Conservation (phyloP, 1,284 basidiomycete genomes). For the Ustilago hordei region DNA sequence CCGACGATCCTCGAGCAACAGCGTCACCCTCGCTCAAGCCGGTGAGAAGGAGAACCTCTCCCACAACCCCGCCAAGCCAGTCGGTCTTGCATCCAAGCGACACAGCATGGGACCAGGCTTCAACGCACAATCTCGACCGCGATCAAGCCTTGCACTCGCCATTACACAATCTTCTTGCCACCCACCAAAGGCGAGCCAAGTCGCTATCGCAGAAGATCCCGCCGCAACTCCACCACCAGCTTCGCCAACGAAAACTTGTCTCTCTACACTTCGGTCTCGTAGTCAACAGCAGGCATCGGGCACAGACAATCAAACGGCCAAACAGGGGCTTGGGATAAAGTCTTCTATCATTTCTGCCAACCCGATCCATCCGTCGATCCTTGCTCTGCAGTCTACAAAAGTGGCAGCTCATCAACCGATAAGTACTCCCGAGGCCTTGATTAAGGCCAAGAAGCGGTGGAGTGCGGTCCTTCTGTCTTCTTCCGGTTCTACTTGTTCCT, state of each 20-base stretch:
- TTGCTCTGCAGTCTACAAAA: conserved; percentile 26
- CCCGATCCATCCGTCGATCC: conserved; percentile 35
- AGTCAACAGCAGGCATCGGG: conserved; percentile 5
- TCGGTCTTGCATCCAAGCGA: conserved; percentile 4
- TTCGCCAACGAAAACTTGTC: conserved; percentile 21
- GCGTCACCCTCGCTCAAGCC: background rate
- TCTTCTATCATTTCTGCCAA: conserved; percentile 40
- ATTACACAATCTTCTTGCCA: conserved; percentile 16
- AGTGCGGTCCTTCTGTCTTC: conserved; percentile 34
- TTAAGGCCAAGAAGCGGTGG: conserved; percentile 43
- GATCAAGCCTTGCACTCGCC: conserved; percentile 33
- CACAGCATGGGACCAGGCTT: conserved; percentile 11
- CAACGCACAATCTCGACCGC: conserved; percentile 4
- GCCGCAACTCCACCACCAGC: background rate
- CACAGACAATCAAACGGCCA: conserved; percentile 8
- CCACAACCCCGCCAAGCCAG: background rate
- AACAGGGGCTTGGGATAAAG: conserved; percentile 33
- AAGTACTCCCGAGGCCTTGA: conserved; percentile 43
- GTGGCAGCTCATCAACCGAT: conserved; percentile 28
- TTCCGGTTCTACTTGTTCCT: conserved; percentile 10
- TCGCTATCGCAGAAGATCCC: background rate
- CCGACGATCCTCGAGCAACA: conserved; percentile 22
- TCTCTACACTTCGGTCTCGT: conserved; percentile 23
- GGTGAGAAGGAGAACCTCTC: conserved; percentile 37
- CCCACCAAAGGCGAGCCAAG: background rate